Base-by-base conservation (phyloP, 352 stramenopile species). In the Globisporangium parvum region DNA sequence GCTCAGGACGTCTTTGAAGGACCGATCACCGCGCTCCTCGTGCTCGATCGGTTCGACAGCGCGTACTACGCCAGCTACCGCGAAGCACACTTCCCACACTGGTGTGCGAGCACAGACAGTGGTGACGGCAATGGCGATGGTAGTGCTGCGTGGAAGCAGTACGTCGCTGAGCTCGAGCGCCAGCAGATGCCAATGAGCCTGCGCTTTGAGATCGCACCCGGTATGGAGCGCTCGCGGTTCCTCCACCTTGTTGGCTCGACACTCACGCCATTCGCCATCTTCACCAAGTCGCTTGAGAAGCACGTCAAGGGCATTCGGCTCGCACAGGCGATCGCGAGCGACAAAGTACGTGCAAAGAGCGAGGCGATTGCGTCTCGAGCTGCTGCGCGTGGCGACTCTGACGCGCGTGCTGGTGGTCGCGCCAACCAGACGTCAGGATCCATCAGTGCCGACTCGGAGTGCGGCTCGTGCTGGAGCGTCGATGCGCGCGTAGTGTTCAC, bases 1-100 rank as follows among this genome's bases (percentile, higher is more conserved):
- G 69, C 76, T 1, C 73, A 72, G 0, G 69, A 83, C 17, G 73
- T 86, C 0, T 90, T 92, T 60, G 77, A 90, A 64, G 70, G 71
- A 0, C 69, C 72, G 2, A 57, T 90, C 14, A 77, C 76, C 21
- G 55, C 74, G 18, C 52, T 92, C 1, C 63, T 90, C 2, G 70
- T 63, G 1, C 47, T 84, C 0, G 75, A 90, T 48, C 72, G 68
- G 11, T 89, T 91, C 24, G 67, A 88, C 39, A 82, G 65, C 49
- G 62, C 51, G 0, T 80, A 90, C 53, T 85, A 84, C 62, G 67
- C 69, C 15, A 58, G 65, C 0, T 88, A 87, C 44, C 75, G 82
- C 18, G 59, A 78, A 1, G 24, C 51, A 2, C 66, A 84, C 39
- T 90, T 72, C 33, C 70, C 59, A 1, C 24, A 65, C 0, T 92